Evolutionary conservation across 805 yeast genomes (phyloP), one percentile per base, ranked within the genome.

Genomic region (Barnettozyma populi): DNA sequence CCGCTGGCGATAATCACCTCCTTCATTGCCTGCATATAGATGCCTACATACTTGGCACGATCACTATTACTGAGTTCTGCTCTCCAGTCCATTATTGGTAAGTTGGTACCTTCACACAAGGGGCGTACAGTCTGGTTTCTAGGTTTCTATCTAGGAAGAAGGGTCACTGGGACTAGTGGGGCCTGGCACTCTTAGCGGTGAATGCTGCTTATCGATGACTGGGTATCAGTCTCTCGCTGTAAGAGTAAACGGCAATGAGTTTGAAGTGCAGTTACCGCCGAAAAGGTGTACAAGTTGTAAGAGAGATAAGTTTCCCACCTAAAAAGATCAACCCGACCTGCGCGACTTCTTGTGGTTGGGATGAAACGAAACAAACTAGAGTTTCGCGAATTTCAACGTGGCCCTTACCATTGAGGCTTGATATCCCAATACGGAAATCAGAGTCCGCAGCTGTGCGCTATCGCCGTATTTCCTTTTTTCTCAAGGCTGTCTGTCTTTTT

Each of bases 61-160:
- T 61, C 64, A 42, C 49, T 50, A 23, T 45, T 46, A 27, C 55
- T 41, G 24, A 61, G 47, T 41, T 55, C 60, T 14, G 47, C 45
- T 37, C 61, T 56, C 64, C 64, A 61, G 38, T 61, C 62, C 63
- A 59, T 59, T 5, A 36, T 31, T 8, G 19, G n/a, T 29, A 19
- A n/a, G 24, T 8, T 23, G 3, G 16, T 23, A 7, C 21, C 41
- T 37, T 29, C 20, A 18, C 41, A 18, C 14, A 29, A 29, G 16
- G n/a, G 32, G 32, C 5, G 5, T 29, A 13, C n/a, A n/a, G n/a
- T n/a, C n/a, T n/a, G n/a, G n/a, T n/a, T n/a, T n/a, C n/a, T n/a
- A n/a, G n/a, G n/a, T n/a, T n/a, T n/a, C n/a, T n/a, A n/a, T n/a
- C n/a, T n/a, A n/a, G n/a, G n/a, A n/a, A n/a, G n/a, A n/a, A n/a